A percentile compares a stretch with the other conserved stretches of the same genome.
Conservation (phyloP, 805 yeast species). For the Yamadazyma endophytica region DNA sequence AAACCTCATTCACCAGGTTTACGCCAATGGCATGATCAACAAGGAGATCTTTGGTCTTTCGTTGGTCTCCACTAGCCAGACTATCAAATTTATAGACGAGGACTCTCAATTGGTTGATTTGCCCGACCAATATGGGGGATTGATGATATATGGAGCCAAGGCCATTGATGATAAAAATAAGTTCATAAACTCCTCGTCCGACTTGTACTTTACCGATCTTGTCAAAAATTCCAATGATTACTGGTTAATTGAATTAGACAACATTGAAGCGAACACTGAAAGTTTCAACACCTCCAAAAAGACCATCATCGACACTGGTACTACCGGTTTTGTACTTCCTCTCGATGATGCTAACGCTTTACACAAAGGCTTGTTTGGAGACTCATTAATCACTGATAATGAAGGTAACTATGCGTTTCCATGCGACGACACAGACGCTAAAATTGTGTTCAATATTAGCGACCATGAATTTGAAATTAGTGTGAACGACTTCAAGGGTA, state of each 20-base stretch:
- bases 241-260: conserved; percentile 49
- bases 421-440: conserved; percentile 44
- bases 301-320: conserved; percentile 63
- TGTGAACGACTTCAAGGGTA: conserved; percentile 46
- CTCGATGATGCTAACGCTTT: conserved; percentile 48
- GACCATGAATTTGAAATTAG: conserved; percentile 41
- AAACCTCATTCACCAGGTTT: conserved; percentile 39
- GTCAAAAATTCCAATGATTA: conserved; percentile 31
- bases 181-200: conserved; percentile 25
- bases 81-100: conserved; percentile 11
- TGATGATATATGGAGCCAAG: conserved; percentile 20
- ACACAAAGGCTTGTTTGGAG: conserved; percentile 45
- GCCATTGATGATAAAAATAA: conserved; percentile 11
- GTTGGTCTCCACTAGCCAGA: conserved; percentile 13
- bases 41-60: conserved; percentile 34
- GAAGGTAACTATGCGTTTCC: conserved; percentile 52
- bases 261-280: conserved; percentile 24
- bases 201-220: conserved; percentile 35
- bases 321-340: conserved; percentile 58
- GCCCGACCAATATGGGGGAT: conserved; percentile 23
- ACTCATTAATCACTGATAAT: conserved; percentile 51
- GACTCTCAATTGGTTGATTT: conserved; percentile 27
- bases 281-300: conserved; percentile 17
- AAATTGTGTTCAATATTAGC: conserved; percentile 39
- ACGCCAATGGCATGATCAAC: conserved; percentile 28